Evolutionary conservation across 768 basidiomycete species (phyloP), one percentile per base, ranked within the genome.

Genomic region (Panaeolus cyanescens): DNA sequence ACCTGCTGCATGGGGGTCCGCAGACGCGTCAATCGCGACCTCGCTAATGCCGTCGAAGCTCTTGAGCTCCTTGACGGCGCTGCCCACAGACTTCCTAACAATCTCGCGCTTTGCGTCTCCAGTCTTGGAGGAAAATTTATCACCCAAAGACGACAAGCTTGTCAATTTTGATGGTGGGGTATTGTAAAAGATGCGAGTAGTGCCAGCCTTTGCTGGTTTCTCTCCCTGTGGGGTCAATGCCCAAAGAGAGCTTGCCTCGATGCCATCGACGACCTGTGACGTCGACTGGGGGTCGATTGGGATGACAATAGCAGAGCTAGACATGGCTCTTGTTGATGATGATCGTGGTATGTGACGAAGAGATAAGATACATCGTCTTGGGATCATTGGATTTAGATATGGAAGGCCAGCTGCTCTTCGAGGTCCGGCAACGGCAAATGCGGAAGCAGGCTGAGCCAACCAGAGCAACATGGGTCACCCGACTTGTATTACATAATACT

Each of bases 1-100:
- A 91, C 92, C 90, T 62, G 92, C 86, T 62, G 91, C 92, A 63
- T 94, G 92, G 20, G 91, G 82, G 72, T 93, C 90, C 1, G 71
- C 62, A 6, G 84, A 82, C 25, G 83, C 85, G 70, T 93, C 91
- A 56, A 94, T 75, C 22, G 77, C 60, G 39, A 90, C 84, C 55
- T 85, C 83, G 25, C 84, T 85, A 58, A 90, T 73, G 54, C 86
- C 86, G 17, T 91, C 85, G 6, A 87, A 75, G 13, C 71, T 79
- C 65, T 83, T 88, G 64, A 92, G 73, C 45, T 85, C 83, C 74
- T 90, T 91, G 40, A 93, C 85, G 5, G 86, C 90, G 55, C 80
- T 84, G 9, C 89, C 93, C 13, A 93, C 82, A 9, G 90, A 83
- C 67, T 84, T 86, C 67, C 92, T 80, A 32, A 93, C 79, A 4